Evolutionary conservation across 1,284 basidiomycete species (phyloP), one percentile per base, ranked within the genome.

Genomic region (Cryptococcus wingfieldii): DNA sequence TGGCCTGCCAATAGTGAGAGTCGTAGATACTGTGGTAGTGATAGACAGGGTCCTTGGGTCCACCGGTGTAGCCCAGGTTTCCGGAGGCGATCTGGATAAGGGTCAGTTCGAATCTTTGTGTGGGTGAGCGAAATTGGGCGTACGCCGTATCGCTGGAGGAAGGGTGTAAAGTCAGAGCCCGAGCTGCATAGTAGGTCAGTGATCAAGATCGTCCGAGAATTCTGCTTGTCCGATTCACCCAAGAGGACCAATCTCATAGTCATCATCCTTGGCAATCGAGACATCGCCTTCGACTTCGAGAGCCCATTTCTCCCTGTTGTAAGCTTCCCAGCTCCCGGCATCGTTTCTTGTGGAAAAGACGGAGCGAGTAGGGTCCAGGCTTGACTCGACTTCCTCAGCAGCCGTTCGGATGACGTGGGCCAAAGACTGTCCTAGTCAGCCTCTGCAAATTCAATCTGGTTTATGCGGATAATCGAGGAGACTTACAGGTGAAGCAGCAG

Each of bases 11-110:
- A 50, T 79, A 77, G 65, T 86, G 82, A 28, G 82, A 83, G 72
- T 93, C 90, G 71, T 88, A 93, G 59, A 90, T 83, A 47, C 72
- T 76, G 69, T 80, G 79, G 66, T 89, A 89, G 69, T 89, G 88
- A 68, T 89, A 89, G 5, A 83, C 81, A 5, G 89, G 81, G 68
- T 89, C 87, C 13, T 68, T 69, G 4, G 65, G 64, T 0, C 70
- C 69, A 14, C 62, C 62, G 58, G 69, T 65, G 61, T 86, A 86
- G 6, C 83, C 83, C 48, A 81, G 77, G 62, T 84, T 78, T 42
- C 54, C 54, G 4, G 65, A 66, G 10, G 68, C 69, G 27, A 71
- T 55, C 63, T 66, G 23, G 23, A 34, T 46, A 8, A 46, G 27
- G 27, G 45, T 46, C 45, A 46, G 45, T 2, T 16, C 13, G 14